Conservation (phyloP, 73 alveolate genomes). For the Uronychia setigera region DNA sequence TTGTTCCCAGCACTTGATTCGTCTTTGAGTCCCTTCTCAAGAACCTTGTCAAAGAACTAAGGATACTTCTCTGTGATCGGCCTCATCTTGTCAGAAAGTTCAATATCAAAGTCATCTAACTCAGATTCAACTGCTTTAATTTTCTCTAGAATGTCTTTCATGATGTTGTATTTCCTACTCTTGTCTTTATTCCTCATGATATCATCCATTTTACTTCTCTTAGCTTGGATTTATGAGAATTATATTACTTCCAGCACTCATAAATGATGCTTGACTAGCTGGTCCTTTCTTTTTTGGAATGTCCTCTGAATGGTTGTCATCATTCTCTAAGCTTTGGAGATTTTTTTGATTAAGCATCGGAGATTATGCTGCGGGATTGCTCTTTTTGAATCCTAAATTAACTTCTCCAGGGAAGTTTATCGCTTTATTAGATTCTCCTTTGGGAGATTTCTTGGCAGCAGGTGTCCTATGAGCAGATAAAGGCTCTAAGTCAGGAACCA, state of each 20-base stretch:
- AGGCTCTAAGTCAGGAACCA: background rate
- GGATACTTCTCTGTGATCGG: constrained; percentile 4
- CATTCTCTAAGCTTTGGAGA: too few species aligned
- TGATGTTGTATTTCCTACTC: background rate
- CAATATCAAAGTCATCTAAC: background rate
- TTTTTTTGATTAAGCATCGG: background rate
- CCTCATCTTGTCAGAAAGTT: background rate
- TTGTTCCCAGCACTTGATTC: background rate
- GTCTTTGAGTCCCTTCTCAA: background rate
- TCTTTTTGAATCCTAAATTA: too few species aligned
- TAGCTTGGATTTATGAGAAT: background rate
- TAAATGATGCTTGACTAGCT: background rate
- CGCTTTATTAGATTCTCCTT: too few species aligned
- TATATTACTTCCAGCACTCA: background rate
- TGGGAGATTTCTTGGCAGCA: too few species aligned
- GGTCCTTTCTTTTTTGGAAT: background rate
- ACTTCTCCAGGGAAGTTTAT: too few species aligned
- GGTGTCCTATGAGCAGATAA: too few species aligned
- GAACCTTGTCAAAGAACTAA: constrained; percentile 6
- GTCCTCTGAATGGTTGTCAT: background rate
- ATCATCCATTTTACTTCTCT: background rate
- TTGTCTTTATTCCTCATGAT: background rate
- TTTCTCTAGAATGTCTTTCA: background rate
- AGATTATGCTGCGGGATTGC: too few species aligned
- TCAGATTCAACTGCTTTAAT: background rate